Evolutionary conservation across 2,329 filamentous ascomycete species (phyloP).

Genomic region (Sphaerostilbella broomeana): DNA sequence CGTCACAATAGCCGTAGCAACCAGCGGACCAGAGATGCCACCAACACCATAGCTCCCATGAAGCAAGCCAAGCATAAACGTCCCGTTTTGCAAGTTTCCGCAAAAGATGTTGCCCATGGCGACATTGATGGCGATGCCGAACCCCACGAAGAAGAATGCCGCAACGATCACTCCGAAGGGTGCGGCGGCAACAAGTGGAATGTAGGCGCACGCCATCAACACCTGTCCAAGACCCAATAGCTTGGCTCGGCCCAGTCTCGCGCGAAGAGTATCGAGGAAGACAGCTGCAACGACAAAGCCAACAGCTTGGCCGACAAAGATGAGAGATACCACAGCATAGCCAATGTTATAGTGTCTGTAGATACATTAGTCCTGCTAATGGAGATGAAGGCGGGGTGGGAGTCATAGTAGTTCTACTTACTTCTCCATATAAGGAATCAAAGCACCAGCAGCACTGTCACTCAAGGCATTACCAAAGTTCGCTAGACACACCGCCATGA

Average conservation of each 20-base stretch:
- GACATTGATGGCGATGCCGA: slow-evolving; percentile 50
- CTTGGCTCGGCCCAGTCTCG: slow-evolving; percentile 57
- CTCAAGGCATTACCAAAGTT: slow-evolving; percentile 65
- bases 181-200: slow-evolving; percentile 59
- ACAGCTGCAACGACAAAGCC: slow-evolving; percentile 71
- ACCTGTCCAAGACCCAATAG: slow-evolving; percentile 53
- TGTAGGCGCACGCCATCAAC: slow-evolving; percentile 53
- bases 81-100: slow-evolving; percentile 46
- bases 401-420: no score
- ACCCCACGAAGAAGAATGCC: slow-evolving; percentile 62
- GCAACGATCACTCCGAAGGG: slow-evolving; percentile 63
- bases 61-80: slow-evolving; percentile 51
- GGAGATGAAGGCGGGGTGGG: no score
- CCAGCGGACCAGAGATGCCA: slow-evolving; percentile 60
- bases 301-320: slow-evolving; percentile 71
- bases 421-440: slow-evolving; percentile 75
- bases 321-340: slow-evolving; percentile 71
- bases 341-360: slow-evolving; percentile 61
- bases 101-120: slow-evolving; percentile 55
- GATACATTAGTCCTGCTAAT: not conserved
- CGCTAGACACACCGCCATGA: slow-evolving; percentile 57
- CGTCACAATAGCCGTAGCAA: slow-evolving; percentile 67
- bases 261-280: slow-evolving; percentile 57
- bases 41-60: slow-evolving; percentile 65
- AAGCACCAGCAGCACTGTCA: slow-evolving; percentile 67